Evolutionary conservation across 192 early-diverging fungal genomes (phyloP).

Genomic region (Umbelopsis sp.): DNA sequence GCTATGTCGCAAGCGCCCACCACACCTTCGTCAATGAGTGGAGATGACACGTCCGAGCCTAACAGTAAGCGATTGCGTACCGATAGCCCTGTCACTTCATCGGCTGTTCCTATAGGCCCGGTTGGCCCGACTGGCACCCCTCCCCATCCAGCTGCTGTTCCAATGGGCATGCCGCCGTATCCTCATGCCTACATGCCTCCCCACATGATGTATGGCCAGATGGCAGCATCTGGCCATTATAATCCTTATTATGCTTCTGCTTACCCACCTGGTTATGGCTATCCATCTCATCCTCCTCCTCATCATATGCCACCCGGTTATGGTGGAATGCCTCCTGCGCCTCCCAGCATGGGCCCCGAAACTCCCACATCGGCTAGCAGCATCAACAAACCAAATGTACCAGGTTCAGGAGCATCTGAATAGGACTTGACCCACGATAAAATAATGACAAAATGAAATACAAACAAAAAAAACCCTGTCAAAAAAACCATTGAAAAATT

Average conservation of each 20-base stretch:
- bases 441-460: too few species aligned
- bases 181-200: constrained; percentile 1
- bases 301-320: not conserved
- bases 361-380: not conserved
- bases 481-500: too few species aligned
- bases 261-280: constrained; percentile 2
- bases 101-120: not conserved
- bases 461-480: too few species aligned
- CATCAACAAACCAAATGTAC: not conserved
- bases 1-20: not conserved
- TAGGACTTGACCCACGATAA: not conserved
- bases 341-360: not conserved
- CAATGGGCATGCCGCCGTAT: constrained; percentile 2
- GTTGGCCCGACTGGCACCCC: not conserved
- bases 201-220: constrained; percentile 14
- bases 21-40: not conserved
- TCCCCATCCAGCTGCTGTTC: constrained; percentile 1
- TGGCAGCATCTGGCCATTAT: not conserved
- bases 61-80: not conserved
- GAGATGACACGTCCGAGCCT: not conserved
- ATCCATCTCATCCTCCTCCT: not conserved
- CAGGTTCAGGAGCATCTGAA: not conserved
- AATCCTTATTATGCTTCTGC: constrained; percentile 1
- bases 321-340: not conserved
- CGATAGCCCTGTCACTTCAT: not conserved